Percentiles rank a stretch among this genome's conserved stretches.
Conservation (phyloP, 192 early-diverging fungal genomes). For the Umbelopsis sp. region DNA sequence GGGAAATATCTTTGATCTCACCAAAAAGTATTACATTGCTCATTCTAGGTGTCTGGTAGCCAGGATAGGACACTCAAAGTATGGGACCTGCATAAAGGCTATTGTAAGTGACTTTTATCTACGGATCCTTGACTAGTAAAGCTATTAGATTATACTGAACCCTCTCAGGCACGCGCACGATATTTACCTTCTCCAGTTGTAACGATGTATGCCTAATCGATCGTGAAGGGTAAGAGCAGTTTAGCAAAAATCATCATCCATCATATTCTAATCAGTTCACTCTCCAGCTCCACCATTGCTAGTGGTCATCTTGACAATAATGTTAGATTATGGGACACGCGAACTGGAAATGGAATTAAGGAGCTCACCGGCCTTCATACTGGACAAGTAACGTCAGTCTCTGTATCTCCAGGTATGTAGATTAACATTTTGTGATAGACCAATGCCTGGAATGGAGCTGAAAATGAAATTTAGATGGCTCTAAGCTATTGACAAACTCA, state of each 20-base stretch:
- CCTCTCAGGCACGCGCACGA: constrained; percentile 73
- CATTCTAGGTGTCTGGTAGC: constrained; percentile 76
- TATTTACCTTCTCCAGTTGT: constrained; percentile 93
- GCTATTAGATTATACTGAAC: not conserved
- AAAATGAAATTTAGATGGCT: constrained; percentile 50
- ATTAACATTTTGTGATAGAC: not conserved
- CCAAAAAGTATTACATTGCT: not conserved
- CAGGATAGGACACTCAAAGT: constrained; percentile 96
- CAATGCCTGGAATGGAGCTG: not conserved
- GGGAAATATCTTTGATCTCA: too few relatives aligned
- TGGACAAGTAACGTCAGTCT: constrained; percentile 87
- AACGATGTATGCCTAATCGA: constrained; percentile 87
- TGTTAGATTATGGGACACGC: constrained; percentile 89
- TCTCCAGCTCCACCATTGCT: constrained; percentile 68
- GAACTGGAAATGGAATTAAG: constrained; percentile 74
- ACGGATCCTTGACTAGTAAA: not conserved
- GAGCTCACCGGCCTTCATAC: constrained; percentile 87
- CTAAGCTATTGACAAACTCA: constrained; percentile 87
- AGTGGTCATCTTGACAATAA: constrained; percentile 96
- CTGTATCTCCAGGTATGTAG: constrained; percentile 64
- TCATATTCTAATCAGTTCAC: not conserved
- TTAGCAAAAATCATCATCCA: not conserved
- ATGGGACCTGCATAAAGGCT: constrained; percentile 91
- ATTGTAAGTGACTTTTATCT: constrained; percentile 60
- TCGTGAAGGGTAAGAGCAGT: constrained; percentile 57